Conservation (phyloP, 2,329 filamentous ascomycete species). For the Paraconiothyrium sp. region DNA sequence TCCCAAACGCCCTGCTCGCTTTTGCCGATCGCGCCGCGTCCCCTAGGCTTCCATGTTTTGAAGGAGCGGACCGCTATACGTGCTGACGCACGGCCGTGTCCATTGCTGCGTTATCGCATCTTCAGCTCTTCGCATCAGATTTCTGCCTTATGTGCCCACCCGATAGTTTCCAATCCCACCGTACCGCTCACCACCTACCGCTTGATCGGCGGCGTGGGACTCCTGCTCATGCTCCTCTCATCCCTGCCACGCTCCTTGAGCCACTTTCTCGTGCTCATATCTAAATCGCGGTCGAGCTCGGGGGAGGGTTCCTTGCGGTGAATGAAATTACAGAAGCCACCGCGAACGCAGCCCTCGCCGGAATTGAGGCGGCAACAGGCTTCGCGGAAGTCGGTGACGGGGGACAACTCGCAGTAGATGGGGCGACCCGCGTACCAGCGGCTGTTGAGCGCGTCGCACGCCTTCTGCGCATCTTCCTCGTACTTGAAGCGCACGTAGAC, state of each 20-base stretch:
- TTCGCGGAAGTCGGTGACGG: slow-evolving; percentile 97
- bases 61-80: neutral
- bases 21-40: neutral
- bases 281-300: slow-evolving; percentile 88
- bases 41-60: neutral
- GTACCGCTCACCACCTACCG: slow-evolving; percentile 32
- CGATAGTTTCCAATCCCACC: slow-evolving; percentile 37
- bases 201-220: slow-evolving; percentile 85
- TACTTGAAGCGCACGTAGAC: slow-evolving; percentile 99
- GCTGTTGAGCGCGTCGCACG: slow-evolving; percentile 91
- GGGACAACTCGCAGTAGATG: slow-evolving; percentile 97
- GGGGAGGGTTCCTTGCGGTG: slow-evolving; percentile 93
- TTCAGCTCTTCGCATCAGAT: too few species aligned
- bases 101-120: neutral
- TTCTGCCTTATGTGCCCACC: neutral
- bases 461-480: slow-evolving; percentile 92
- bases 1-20: slow-evolving; percentile 24
- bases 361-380: slow-evolving; percentile 95
- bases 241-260: slow-evolving; percentile 84
- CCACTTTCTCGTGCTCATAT: slow-evolving; percentile 96
- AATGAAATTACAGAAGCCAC: slow-evolving; percentile 99
- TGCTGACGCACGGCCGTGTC: neutral
- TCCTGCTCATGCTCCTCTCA: slow-evolving; percentile 80
- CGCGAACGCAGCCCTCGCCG: slow-evolving; percentile 93
- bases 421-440: slow-evolving; percentile 97